phyloP scores from a whole-genome alignment of 306 rosid species.

The Styphnolobium japonicum region DNA sequence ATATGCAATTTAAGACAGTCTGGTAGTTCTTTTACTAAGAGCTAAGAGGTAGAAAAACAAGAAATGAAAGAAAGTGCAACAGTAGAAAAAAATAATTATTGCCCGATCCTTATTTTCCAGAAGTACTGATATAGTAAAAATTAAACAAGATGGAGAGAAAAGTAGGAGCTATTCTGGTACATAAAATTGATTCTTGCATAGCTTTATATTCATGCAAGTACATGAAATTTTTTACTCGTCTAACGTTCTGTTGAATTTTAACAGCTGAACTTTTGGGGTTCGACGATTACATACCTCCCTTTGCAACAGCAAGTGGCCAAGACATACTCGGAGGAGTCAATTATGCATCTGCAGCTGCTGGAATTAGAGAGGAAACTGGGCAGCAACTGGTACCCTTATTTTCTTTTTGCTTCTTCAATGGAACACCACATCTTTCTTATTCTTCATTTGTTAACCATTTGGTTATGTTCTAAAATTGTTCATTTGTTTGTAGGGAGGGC shows the following conservation, averaged over 20 bases:
- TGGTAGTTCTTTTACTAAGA: not conserved
- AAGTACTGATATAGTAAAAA: slow-evolving; percentile 15
- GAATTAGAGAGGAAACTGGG: slow-evolving; percentile 94
- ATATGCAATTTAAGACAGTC: slow-evolving; percentile 24
- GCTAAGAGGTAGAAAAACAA: not conserved
- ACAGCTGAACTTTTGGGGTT: slow-evolving; percentile 72
- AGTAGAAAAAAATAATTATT: slow-evolving; percentile 13
- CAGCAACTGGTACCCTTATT: slow-evolving; percentile 59
- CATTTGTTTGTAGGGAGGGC: slow-evolving; percentile 56
- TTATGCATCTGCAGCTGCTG: slow-evolving; percentile 98
- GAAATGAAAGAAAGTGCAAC: slow-evolving; percentile 3
- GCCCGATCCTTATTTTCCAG: not conserved
- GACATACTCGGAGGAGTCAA: slow-evolving; percentile 77
- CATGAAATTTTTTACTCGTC: not conserved
- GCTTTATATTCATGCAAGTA: not conserved
- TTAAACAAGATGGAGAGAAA: not conserved
- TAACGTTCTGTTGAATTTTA: slow-evolving; percentile 9
- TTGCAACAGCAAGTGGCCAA: slow-evolving; percentile 49
- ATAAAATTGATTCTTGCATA: not conserved
- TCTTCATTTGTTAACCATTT: not conserved
- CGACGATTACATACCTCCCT: slow-evolving; percentile 48
- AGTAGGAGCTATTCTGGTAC: not conserved
- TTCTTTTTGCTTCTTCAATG: not conserved
- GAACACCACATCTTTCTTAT: not conserved
- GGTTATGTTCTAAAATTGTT: not conserved